These are phyloP conservation scores for Monilinia fructigena DNA, from an alignment of 2,329 filamentous ascomycete species.

Conservation along the genomic window DNA sequence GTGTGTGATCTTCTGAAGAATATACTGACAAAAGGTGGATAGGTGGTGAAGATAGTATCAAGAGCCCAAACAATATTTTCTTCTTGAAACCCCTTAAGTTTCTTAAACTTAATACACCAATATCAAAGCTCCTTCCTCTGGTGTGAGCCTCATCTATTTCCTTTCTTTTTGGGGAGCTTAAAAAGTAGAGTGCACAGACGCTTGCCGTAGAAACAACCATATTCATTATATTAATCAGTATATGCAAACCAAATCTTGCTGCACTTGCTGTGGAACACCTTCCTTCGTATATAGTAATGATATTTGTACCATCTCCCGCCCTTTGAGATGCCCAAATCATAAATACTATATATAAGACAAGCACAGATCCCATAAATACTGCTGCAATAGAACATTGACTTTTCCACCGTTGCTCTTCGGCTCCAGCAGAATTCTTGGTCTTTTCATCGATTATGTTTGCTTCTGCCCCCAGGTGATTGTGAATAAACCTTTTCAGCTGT, in stretches of 20 bases:
- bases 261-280: slow-evolving; percentile 25
- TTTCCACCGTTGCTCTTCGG: slow-evolving; percentile 2
- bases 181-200: slow-evolving; percentile 49
- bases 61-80: slow-evolving; percentile 26
- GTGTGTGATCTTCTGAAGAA: neutral
- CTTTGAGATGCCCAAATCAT: slow-evolving; percentile 27
- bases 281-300: slow-evolving; percentile 23
- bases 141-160: slow-evolving; percentile 51
- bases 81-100: slow-evolving; percentile 40
- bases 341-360: slow-evolving; percentile 29
- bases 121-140: slow-evolving; percentile 44
- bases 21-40: slow-evolving; percentile 35
- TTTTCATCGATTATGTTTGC: slow-evolving; percentile 5
- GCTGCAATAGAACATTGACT: slow-evolving; percentile 9
- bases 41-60: slow-evolving; percentile 31
- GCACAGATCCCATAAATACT: slow-evolving; percentile 21
- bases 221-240: slow-evolving; percentile 49
- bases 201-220: slow-evolving; percentile 48
- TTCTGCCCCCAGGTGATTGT: neutral
- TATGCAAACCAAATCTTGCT: slow-evolving; percentile 41
- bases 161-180: slow-evolving; percentile 49
- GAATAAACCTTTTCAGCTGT: neutral
- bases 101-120: slow-evolving; percentile 46
- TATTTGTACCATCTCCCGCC: slow-evolving; percentile 21
- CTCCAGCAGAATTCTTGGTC: neutral